Base-by-base conservation (phyloP, 352 stramenopile species). In the Globisporangium viniferum region DNA sequence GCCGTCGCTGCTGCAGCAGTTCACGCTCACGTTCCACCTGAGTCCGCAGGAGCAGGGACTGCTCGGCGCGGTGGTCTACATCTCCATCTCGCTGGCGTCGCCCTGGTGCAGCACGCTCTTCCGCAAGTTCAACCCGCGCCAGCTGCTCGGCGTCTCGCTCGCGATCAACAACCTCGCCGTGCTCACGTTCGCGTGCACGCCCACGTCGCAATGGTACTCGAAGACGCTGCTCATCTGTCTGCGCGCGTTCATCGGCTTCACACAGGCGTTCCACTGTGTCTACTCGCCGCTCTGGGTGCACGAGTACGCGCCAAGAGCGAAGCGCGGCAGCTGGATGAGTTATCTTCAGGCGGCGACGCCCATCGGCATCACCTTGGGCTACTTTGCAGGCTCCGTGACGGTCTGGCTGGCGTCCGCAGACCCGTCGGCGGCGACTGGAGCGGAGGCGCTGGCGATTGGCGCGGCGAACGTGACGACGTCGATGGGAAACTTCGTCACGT, bases 261-360 rank as follows among this genome's bases (percentile, higher is more conserved):
- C 84, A 35, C 89, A 96, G 67, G 83, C 87, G 22, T 93, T 95
- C 55, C 83, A 90, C 69, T 93, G 84, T 64, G 88, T 96, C 41
- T 96, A 93, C 72, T 84, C 88, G 58, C 89, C 89, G 57, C 72
- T 96, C 1, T 96, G 89, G 89, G 88, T 94, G 53, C 86, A 96
- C 73, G 89, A 95, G 66, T 94, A 93, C 75, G 87, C 89, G 20
- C 87, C 89, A 7, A 81, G 74, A 41, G 75, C 74, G 18, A 84
- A 93, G 59, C 78, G 77, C 36, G 86, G 77, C 39, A 80, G 70
- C 24, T 96, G 89, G 89, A 95, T 96, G 87, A 95, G 89, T 68
- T 95, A 87, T 67, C 67, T 96, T 12, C 89, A 96, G 73, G 87
- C 78, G 14, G 75, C 87, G 12, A 84, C 87, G 7, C 83, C 87